Conservation (phyloP, 2,329 filamentous ascomycete genomes). For the Stylonectria norvegica region DNA sequence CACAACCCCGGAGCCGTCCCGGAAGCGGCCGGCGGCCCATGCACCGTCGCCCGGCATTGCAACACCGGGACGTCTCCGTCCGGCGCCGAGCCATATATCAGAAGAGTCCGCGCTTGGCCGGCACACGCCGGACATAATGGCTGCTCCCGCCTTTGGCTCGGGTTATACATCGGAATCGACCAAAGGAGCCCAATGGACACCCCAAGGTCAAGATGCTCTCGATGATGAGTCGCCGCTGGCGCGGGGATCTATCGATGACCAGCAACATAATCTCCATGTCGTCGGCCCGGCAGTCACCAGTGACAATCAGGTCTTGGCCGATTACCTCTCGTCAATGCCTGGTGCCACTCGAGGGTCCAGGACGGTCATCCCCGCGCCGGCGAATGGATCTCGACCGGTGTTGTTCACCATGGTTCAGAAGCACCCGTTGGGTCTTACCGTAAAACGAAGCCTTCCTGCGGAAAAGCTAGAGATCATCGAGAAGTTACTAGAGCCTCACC, state of each 20-base stretch:
- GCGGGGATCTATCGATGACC: constrained; percentile 33
- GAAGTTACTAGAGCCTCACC: constrained; percentile 55
- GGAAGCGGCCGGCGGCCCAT: constrained; percentile 12
- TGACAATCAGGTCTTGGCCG: constrained; percentile 59
- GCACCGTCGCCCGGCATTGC: not conserved
- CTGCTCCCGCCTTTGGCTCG: not conserved
- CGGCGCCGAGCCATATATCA: not conserved
- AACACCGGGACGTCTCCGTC: constrained; percentile 4
- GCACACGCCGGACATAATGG: not conserved
- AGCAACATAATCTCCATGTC: constrained; percentile 48
- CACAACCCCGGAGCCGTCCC: constrained; percentile 31
- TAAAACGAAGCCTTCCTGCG: constrained; percentile 37
- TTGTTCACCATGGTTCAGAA: constrained; percentile 46
- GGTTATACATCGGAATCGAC: not conserved
- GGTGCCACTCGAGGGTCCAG: constrained; percentile 28
- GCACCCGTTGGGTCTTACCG: constrained; percentile 41
- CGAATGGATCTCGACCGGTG: constrained; percentile 36
- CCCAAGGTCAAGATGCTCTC: constrained; percentile 1
- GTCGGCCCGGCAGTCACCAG: constrained; percentile 57
- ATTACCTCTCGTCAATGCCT: constrained; percentile 45
- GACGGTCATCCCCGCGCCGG: constrained; percentile 31
- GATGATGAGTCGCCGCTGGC: constrained; percentile 27
- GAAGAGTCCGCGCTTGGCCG: not conserved
- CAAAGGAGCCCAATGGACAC: constrained; percentile 1
- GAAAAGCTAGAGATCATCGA: constrained; percentile 54